These are phyloP conservation scores for Sugiyamaella chiloensis DNA, from an alignment of 805 yeast genomes.

Conservation along the genomic window DNA sequence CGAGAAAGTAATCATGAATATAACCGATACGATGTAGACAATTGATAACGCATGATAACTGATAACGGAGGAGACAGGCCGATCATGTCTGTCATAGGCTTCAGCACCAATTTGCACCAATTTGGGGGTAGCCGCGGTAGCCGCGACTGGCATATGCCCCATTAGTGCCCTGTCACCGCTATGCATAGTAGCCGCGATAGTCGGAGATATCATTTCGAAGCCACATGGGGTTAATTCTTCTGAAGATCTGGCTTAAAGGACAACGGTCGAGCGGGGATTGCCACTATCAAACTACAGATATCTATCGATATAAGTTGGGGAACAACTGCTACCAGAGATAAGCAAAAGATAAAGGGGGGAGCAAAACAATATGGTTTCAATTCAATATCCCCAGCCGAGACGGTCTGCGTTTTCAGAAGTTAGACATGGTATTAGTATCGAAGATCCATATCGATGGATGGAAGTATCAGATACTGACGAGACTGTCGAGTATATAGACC, in stretches of 20 bases:
- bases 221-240: no score
- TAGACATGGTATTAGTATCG: background rate
- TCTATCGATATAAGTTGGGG: no score
- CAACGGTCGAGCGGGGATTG: no score
- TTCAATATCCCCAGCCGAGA: background rate
- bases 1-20: background rate
- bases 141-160: background rate
- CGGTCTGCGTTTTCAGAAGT: background rate
- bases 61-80: background rate
- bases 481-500: constrained; percentile 1
- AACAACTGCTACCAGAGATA: no score
- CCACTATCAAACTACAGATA: no score
- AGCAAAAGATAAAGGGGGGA: no score
- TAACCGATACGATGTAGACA: background rate
- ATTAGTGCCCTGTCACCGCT: background rate
- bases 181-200: background rate
- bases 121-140: background rate
- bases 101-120: no score
- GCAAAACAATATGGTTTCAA: no score
- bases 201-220: no score
- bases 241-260: no score
- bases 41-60: background rate
- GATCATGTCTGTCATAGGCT: no score
- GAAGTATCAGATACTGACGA: constrained; percentile 2
- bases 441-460: constrained; percentile 10